Evolutionary conservation across 139 green algal genomes (phyloP), one percentile per base, ranked within the genome.

Genomic region (Cymbomonas tetramitiformis): DNA sequence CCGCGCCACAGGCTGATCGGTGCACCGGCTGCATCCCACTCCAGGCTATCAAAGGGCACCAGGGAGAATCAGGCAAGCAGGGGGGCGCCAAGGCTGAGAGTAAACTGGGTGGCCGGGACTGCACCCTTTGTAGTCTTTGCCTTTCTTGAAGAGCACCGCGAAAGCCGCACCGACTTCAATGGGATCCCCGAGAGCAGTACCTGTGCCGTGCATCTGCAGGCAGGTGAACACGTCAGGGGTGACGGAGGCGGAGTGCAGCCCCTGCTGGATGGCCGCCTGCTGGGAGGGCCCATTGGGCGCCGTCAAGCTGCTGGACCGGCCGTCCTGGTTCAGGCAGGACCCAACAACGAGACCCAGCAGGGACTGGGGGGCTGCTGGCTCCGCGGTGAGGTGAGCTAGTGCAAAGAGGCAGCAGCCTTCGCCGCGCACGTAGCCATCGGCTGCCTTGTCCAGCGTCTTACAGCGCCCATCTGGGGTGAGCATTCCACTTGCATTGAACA

Each of bases 181-280:
- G 33, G 85, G 82, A 39, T 94, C 86, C 3, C 86, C 79, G 19
- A 93, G 72, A 0, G 75, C 61, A 4, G 83, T 89, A 36, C 83
- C 86, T 3, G 83, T 91, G 62, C 83, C 83, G 38, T 93, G 83
- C 72, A 90, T 79, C 58, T 87, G 73, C 56, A 93, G 18, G 21
- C 19, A 30, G 32, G 29, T 12, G 18, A 58, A 57, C 9, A 9
- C 21, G 40, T 57, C 84, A 0, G 85, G 81, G 0, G 84, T 94
- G 23, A 94, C 70, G 12, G 74, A 78, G 69, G 70, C 83, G 53
- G 71, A 50, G 41, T 8, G 5, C 8, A 55, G 36, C 6, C 28
- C 47, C 7, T 47, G 7, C n/a, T 33, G 6, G 28, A 58, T 28
- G 18, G 18, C 7, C 7, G 4, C 4, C 15, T 52, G 41, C 30